Percentiles rank a stretch among this genome's conserved stretches.
phyloP scores from a whole-genome alignment of 805 yeast genomes.

The Jamesozyma piceae region DNA sequence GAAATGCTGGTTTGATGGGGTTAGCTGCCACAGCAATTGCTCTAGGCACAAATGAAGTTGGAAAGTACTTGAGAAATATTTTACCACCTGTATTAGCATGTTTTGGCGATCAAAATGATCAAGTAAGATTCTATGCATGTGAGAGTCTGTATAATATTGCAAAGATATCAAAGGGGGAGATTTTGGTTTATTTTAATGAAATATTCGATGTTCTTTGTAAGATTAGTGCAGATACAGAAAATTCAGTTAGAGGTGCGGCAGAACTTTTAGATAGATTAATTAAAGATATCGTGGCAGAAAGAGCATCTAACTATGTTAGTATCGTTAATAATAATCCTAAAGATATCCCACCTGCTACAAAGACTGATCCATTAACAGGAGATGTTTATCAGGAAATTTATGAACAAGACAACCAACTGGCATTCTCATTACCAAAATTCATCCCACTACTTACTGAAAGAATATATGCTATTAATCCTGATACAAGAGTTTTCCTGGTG shows the following conservation, averaged over 20 bases:
- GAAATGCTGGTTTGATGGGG: conserved; percentile 94
- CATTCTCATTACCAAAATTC: conserved; percentile 78
- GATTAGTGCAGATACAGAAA: conserved; percentile 82
- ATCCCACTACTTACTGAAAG: conserved; percentile 87
- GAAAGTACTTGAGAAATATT: conserved; percentile 71
- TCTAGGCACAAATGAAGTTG: conserved; percentile 73
- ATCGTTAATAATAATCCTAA: conserved; percentile 46
- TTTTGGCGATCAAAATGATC: conserved; percentile 94
- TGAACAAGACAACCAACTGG: conserved; percentile 40
- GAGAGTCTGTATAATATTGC: conserved; percentile 93
- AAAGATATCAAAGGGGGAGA: conserved; percentile 93
- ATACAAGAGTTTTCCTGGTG: conserved; percentile 81
- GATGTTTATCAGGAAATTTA: conserved; percentile 52
- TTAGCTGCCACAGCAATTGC: conserved; percentile 94
- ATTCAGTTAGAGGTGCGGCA: conserved; percentile 90
- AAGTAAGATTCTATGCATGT: conserved; percentile 94
- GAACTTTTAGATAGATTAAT: conserved; percentile 82
- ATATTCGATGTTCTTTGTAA: conserved; percentile 87
- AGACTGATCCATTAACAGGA: conserved; percentile 44
- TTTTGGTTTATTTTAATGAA: conserved; percentile 83
- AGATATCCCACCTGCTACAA: conserved; percentile 35
- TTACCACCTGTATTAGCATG: conserved; percentile 91
- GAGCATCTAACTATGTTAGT: conserved; percentile 80
- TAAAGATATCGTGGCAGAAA: conserved; percentile 91
- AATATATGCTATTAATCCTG: conserved; percentile 86